Base-by-base conservation (phyloP, 2,329 filamentous ascomycete species). In the Claviceps humidiphila region DNA sequence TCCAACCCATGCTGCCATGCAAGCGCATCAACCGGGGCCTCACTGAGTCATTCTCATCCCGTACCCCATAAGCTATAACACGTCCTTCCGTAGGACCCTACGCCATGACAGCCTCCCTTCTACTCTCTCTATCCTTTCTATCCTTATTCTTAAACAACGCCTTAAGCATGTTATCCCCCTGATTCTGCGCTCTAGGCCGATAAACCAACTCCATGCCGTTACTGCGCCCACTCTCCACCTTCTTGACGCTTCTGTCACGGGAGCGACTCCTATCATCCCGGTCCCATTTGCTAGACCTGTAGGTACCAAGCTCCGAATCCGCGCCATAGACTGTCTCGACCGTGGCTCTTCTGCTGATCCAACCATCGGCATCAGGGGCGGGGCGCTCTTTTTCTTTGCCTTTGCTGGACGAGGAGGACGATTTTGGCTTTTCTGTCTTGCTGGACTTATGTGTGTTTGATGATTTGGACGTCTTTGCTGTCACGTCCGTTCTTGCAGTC, bases 71-170 rank as follows among this genome's bases (percentile, higher is more conserved):
- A 24, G 20, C 20, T 20, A 6, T 14, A 16, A 43, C 26, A 47
- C 16, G 22, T 41, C 26, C 45, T 41, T 24, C 26, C 44, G 30
- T 34, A 11, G 30, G 30, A 34, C 11, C 34, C 54, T 61, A 66
- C 24, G 63, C 64, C 39, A 63, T 52, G 44, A 66, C 64, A 42
- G 65, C 53, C 34, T 63, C 63, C 39, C 56, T 61, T 38, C 64
- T 61, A 47, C 65, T 65, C 52, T 69, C 67, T 40, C 59, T 62
- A 54, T 72, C 71, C 60, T 65, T 69, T 22, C 73, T 69, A 64
- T 75, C 76, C 66, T 76, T 79, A 66, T 70, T 75, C 68, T 75
- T 77, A 61, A 82, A 81, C 53, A 81, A 57, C 2, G 71, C 66
- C 68, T 80, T 81, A 56, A 82, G 71, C 76, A 81, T 77, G 60